Evolutionary conservation across 305 asterid species (phyloP).

Genomic region (Plantago rigida): DNA sequence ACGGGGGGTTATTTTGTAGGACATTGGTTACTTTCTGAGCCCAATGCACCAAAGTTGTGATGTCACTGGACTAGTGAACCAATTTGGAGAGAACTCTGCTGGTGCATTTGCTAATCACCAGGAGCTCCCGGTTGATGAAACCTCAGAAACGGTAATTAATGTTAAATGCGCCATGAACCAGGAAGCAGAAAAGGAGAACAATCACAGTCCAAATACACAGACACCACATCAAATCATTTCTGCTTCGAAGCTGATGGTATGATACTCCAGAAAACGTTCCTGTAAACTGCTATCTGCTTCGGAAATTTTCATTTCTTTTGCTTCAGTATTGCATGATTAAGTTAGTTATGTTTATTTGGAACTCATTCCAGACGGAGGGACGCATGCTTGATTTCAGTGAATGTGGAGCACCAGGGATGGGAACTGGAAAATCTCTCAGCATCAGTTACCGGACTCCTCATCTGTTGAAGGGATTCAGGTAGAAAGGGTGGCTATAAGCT

Average conservation of each 20-base stretch:
- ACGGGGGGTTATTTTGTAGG: constrained; percentile 37
- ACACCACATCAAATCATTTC: constrained; percentile 26
- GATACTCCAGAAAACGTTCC: constrained; percentile 12
- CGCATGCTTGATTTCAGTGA: constrained; percentile 81
- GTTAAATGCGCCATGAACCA: constrained; percentile 36
- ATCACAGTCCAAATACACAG: constrained; percentile 25
- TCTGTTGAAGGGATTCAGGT: constrained; percentile 68
- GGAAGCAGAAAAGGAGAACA: constrained; percentile 35
- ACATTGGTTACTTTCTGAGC: constrained; percentile 68
- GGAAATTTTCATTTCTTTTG: not conserved
- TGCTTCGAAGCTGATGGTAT: constrained; percentile 50
- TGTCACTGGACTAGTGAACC: constrained; percentile 89
- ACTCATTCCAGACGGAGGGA: constrained; percentile 51
- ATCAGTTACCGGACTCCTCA: constrained; percentile 50
- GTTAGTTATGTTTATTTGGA: not conserved
- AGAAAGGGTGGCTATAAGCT: constrained; percentile 3
- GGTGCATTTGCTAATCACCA: constrained; percentile 86
- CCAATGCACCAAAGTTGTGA: constrained; percentile 77
- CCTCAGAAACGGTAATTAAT: constrained; percentile 69
- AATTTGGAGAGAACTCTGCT: constrained; percentile 83
- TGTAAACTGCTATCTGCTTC: constrained; percentile 14
- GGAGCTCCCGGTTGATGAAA: constrained; percentile 76
- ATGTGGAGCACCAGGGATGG: constrained; percentile 66
- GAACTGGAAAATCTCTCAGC: constrained; percentile 36
- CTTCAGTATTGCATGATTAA: not conserved